Conservation (phyloP, 2,329 filamentous ascomycete species). For the Cephalotrichum gorgonifer region DNA sequence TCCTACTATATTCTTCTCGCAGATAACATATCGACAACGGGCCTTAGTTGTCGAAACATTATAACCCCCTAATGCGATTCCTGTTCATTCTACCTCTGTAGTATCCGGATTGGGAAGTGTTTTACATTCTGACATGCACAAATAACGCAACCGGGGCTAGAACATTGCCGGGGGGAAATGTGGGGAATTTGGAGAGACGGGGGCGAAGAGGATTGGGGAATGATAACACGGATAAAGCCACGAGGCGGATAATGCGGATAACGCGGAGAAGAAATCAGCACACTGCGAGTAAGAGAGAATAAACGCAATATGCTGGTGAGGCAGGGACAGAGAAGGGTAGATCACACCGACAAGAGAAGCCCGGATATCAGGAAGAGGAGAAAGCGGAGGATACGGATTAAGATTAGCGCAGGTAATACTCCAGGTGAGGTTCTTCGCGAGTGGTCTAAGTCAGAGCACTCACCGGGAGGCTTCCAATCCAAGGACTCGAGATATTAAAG, state of each 20-base stretch:
- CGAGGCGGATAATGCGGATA: not conserved
- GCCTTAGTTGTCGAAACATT: too few relatives aligned
- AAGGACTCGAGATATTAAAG: not conserved
- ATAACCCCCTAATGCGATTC: too few relatives aligned
- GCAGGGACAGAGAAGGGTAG: not conserved
- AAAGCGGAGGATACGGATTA: not conserved
- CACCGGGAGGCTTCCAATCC: not conserved
- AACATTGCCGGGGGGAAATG: too few relatives aligned
- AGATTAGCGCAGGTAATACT: not conserved
- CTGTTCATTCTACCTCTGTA: too few relatives aligned
- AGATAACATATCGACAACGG: too few relatives aligned
- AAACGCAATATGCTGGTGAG: not conserved
- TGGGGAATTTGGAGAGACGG: too few relatives aligned
- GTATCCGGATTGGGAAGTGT: too few relatives aligned
- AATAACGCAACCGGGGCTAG: too few relatives aligned
- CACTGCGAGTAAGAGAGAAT: too few relatives aligned
- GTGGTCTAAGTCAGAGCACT: not conserved
- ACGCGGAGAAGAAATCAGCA: not conserved
- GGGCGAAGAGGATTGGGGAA: too few relatives aligned
- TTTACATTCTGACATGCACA: too few relatives aligned
- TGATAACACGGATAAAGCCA: not conserved
- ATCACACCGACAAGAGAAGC: not conserved
- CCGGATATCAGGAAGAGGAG: not conserved
- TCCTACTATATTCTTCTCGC: too few relatives aligned
- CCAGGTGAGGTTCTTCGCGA: not conserved